Evolutionary conservation across 805 yeast species (phyloP), one percentile per base, ranked within the genome.

Genomic region (Wickerhamomyces alni): DNA sequence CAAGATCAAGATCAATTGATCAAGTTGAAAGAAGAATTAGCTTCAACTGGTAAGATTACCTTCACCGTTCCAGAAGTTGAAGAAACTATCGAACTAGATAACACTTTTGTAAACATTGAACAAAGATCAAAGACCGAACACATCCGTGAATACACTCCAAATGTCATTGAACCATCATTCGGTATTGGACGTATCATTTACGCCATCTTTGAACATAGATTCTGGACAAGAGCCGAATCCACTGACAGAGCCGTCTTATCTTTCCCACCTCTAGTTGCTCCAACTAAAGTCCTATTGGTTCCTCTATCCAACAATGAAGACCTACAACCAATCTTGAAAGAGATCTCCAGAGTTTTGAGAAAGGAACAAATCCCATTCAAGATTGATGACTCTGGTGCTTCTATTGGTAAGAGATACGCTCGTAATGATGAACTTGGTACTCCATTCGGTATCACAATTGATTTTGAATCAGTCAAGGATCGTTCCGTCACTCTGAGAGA

Each of bases 391-490:
- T 87, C 97, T 9, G 85, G 95, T 51, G 97, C 96, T 17, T 86
- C 98, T 25, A 93, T 91, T 56, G 99, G 99, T 69, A 87, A 89
- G 72, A 83, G 99, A 70, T 91, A 91, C 58, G 88, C 99, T 48
- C 86, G 99, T 72, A 91, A 91, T 65, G 99, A 91, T 66, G 99
- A 91, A 71, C 75, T 91, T 59, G 99, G 99, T 66, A 93, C 98
- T 39, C 99, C 99, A 54, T 93, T 93, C 62, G 99, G 99, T 63
- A 79, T 91, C 66, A 91, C 99, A 48, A 84, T 91, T 54, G 99
- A 91, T 66, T 91, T 93, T 64, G 97, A 91, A 49, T 82, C 95
- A 39, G 76, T 85, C 46, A 77, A 82, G 60, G 97, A 91, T 60
- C 77, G 77, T 37, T 81, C 96, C 12, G 85, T 91, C 50, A 91